Evolutionary conservation across 2,329 filamentous ascomycete species (phyloP).

Genomic region (Claviceps paspali): DNA sequence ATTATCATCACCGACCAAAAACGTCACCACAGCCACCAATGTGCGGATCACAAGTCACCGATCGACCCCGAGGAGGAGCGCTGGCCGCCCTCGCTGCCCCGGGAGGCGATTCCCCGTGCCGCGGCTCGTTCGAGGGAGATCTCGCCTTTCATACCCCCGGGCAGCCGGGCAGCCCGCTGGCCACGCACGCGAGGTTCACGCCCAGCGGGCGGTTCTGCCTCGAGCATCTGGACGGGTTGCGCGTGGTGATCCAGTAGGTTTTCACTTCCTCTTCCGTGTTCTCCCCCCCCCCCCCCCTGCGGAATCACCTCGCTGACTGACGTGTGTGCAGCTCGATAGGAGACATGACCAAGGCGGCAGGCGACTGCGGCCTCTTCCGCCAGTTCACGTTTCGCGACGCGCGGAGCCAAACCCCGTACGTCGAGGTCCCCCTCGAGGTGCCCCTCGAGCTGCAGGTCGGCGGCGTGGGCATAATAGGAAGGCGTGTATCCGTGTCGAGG

Average conservation of each 20-base stretch:
- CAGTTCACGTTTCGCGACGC: slow-evolving; percentile 19
- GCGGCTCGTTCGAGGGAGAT: slow-evolving; percentile 16
- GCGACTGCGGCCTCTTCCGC: slow-evolving; percentile 27
- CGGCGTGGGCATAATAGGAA: slow-evolving; percentile 30
- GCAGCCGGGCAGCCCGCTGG: slow-evolving; percentile 19
- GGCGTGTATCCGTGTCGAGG: slow-evolving; percentile 27
- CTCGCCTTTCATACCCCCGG: slow-evolving; percentile 29
- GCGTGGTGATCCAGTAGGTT: slow-evolving; percentile 30
- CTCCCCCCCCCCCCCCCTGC: too few relatives aligned
- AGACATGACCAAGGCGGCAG: slow-evolving; percentile 24
- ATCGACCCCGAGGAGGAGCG: slow-evolving; percentile 28
- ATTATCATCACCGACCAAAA: too few relatives aligned
- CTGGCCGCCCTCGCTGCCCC: slow-evolving; percentile 26
- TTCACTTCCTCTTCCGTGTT: too few relatives aligned
- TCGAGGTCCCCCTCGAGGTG: slow-evolving; percentile 21
- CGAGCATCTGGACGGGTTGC: slow-evolving; percentile 12
- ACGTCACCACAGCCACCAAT: too few relatives aligned
- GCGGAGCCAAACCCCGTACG: slow-evolving; percentile 6
- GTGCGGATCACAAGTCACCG: slow-evolving; percentile 28
- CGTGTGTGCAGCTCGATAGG: slow-evolving; percentile 21
- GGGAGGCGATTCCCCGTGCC: slow-evolving; percentile 1
- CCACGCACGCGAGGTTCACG: slow-evolving; percentile 29
- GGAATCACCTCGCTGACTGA: not conserved
- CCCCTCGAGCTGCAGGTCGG: slow-evolving; percentile 30
- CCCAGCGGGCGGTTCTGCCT: slow-evolving; percentile 12